These are phyloP conservation scores for Tirmania nivea DNA, from an alignment of 495 filamentous ascomycete species.

Conservation along the genomic window DNA sequence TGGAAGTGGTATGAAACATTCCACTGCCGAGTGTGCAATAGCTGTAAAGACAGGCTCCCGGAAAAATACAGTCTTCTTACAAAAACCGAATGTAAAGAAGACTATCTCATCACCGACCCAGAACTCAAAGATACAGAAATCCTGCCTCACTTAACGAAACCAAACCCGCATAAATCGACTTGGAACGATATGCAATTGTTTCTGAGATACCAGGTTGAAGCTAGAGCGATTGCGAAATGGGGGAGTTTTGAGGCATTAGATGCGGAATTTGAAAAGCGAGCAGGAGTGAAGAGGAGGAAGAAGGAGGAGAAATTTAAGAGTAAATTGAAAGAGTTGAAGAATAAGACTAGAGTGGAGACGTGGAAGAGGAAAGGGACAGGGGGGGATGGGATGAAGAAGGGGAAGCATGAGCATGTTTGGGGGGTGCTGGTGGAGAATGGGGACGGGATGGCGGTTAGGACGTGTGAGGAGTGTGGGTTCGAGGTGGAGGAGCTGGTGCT, in stretches of 20 bases:
- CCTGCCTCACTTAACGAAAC: slow-evolving; percentile 64
- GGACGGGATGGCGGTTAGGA: slow-evolving; percentile 63
- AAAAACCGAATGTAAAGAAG: slow-evolving; percentile 87
- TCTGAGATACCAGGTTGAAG: slow-evolving; percentile 81
- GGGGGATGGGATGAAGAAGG: slow-evolving; percentile 41
- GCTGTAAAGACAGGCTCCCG: slow-evolving; percentile 68
- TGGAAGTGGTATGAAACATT: slow-evolving; percentile 82
- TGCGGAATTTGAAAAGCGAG: slow-evolving; percentile 65
- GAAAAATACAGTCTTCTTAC: slow-evolving; percentile 87
- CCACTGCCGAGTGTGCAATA: slow-evolving; percentile 42
- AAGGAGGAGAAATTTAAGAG: slow-evolving; percentile 83
- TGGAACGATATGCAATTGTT: slow-evolving; percentile 99
- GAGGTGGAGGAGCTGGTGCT: slow-evolving; percentile 93
- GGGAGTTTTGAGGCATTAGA: slow-evolving; percentile 66
- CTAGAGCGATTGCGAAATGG: slow-evolving; percentile 64
- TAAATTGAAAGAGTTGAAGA: slow-evolving; percentile 75
- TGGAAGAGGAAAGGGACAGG: slow-evolving; percentile 42
- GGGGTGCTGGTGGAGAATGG: slow-evolving; percentile 55
- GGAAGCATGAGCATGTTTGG: slow-evolving; percentile 85
- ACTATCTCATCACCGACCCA: slow-evolving; percentile 85
- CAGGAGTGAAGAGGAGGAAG: slow-evolving; percentile 59
- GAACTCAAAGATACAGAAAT: slow-evolving; percentile 70
- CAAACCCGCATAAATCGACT: slow-evolving; percentile 84
- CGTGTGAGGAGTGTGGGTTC: slow-evolving; percentile 78
- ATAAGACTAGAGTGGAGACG: slow-evolving; percentile 76